Conservation (phyloP, 805 yeast species). For the Hanseniaspora nectarophila region DNA sequence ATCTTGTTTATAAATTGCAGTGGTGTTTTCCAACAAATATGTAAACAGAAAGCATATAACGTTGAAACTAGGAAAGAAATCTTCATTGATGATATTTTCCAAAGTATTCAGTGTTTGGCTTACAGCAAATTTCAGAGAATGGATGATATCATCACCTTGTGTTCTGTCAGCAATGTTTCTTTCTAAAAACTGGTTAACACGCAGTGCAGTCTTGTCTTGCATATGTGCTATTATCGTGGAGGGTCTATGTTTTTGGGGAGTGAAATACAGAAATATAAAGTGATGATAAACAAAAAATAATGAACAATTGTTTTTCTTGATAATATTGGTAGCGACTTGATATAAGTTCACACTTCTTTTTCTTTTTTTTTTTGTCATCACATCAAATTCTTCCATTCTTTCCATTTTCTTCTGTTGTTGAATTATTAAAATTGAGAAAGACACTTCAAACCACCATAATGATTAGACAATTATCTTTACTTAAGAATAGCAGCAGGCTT, state of each 20-base stretch:
- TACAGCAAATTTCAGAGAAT: conserved; percentile 4
- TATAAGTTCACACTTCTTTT: no score
- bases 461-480: background rate
- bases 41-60: conserved; percentile 4
- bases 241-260: no score
- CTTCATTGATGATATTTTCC: background rate
- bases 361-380: no score
- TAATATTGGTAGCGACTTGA: no score
- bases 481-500: background rate
- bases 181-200: conserved; percentile 1
- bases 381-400: no score
- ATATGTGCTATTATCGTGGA: background rate
- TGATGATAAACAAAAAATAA: background rate
- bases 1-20: background rate
- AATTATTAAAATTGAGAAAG: no score
- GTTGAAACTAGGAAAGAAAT: conserved; percentile 7
- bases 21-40: background rate
- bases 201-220: background rate
- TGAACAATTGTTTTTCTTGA: background rate
- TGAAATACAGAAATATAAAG: no score
- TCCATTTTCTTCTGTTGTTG: no score
- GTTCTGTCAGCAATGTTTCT: conserved; percentile 1
- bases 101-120: conserved; percentile 1
- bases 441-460: background rate
- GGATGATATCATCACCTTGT: conserved; percentile 10